Evolutionary conservation across 1,139 yeast species (phyloP), one percentile per base, ranked within the genome.

Genomic region (Wickerhamomyces sp.): DNA sequence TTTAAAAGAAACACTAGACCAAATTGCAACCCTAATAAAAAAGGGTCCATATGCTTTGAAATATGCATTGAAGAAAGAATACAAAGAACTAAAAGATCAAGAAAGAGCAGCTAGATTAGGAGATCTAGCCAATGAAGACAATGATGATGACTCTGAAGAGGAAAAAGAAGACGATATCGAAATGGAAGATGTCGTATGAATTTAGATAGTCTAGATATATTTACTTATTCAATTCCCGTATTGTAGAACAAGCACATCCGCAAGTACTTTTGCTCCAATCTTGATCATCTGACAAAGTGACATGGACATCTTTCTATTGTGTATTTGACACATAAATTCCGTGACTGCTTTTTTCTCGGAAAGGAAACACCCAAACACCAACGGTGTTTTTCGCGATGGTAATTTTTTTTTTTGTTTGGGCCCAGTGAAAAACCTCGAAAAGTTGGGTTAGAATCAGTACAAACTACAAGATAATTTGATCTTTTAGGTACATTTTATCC

Each of bases 1-100:
- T 60, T 70, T 92, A 51, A 89, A 92, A 58, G 97, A 90, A 59
- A 85, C 92, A 39, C 69, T 92, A 39, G 98, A 92, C 45, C 79
- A 86, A 36, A 88, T 92, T 59, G 98, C 98, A 1, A 76, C 78
- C 33, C 72, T 92, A 55, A 90, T 86, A 54, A 89, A 92, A 58
- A 88, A 88, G 61, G 99, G 99, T 17, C 97, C 98, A 1, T 90
- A 90, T 59, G 95, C 97, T 2, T 75, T 90, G 58, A 90, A 87
- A 62, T 92, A 90, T 64, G 82, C 89, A 41, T 68, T 92, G 56
- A 87, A 86, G 64, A 92, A 90, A 7, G 98, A 92, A 63, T 92
- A 86, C 63, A 86, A 83, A 64, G 81, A 81, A 57, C 70, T 81
- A 56, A 76, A 87, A 55, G 90, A 83, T 53, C 87, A 81, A 15